Evolutionary conservation across 1,284 basidiomycete genomes (phyloP).

Genomic region (Cerioporus squamosus): DNA sequence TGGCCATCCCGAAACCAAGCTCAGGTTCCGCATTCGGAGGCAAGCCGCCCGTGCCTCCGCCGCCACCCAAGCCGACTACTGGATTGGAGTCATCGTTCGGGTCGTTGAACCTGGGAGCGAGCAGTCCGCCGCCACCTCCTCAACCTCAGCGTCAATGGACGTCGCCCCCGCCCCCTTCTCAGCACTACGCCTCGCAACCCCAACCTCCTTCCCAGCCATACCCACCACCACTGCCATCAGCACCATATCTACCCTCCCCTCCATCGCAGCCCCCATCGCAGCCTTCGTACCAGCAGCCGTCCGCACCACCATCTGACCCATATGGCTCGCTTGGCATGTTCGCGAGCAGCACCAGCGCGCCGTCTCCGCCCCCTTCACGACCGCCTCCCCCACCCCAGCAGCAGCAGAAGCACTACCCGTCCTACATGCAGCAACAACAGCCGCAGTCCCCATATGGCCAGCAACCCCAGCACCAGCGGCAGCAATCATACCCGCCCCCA

Average conservation of each 20-base stretch:
- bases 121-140: slow-evolving; percentile 40
- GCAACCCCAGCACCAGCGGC: slow-evolving; percentile 30
- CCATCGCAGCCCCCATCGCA: slow-evolving; percentile 36
- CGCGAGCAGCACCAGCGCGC: slow-evolving; percentile 21
- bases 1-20: slow-evolving; percentile 41
- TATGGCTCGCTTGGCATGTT: slow-evolving; percentile 58
- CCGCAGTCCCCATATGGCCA: slow-evolving; percentile 22
- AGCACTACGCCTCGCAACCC: slow-evolving; percentile 32
- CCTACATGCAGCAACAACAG: slow-evolving; percentile 10
- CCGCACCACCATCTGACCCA: slow-evolving; percentile 46
- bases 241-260: slow-evolving; percentile 42
- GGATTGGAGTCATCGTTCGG: slow-evolving; percentile 54
- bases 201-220: slow-evolving; percentile 37
- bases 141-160: slow-evolving; percentile 32
- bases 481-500: slow-evolving; percentile 37
- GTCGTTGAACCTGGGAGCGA: slow-evolving; percentile 49
- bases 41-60: slow-evolving; percentile 55
- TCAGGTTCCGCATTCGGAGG: slow-evolving; percentile 48
- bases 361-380: slow-evolving; percentile 30
- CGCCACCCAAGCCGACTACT: slow-evolving; percentile 42
- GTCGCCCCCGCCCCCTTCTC: slow-evolving; percentile 28
- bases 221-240: slow-evolving; percentile 21
- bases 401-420: slow-evolving; percentile 30
- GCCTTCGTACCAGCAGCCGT: slow-evolving; percentile 34
- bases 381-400: slow-evolving; percentile 38